Evolutionary conservation across 1,139 yeast genomes (phyloP).

Genomic region (Zygosaccharomyces pseudobailii): DNA sequence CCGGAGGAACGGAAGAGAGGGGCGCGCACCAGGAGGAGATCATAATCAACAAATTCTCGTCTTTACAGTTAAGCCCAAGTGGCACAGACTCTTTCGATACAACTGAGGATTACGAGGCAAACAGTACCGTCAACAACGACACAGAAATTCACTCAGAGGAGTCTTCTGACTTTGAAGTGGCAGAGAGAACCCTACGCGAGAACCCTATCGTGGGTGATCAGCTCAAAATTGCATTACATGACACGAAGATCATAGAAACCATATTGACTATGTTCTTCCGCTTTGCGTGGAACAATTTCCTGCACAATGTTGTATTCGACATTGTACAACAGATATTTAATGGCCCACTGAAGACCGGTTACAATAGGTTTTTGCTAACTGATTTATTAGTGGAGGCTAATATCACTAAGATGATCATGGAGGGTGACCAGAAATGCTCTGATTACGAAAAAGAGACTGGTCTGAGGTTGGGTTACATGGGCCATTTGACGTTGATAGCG

Average conservation of each 20-base stretch:
- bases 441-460: conserved; percentile 56
- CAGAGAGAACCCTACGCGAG: conserved; percentile 37
- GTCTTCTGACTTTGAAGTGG: conserved; percentile 25
- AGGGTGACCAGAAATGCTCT: conserved; percentile 73
- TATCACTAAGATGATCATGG: conserved; percentile 77
- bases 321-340: conserved; percentile 93
- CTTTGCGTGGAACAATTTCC: conserved; percentile 96
- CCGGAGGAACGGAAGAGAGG: not conserved
- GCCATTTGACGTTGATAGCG: conserved; percentile 89
- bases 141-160: conserved; percentile 23
- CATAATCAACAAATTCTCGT: conserved; percentile 15
- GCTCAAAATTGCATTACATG: conserved; percentile 79
- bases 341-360: conserved; percentile 88
- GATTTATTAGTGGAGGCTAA: conserved; percentile 77
- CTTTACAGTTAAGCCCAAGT: conserved; percentile 13
- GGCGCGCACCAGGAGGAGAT: not conserved
- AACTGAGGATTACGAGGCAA: conserved; percentile 11
- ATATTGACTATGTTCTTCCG: conserved; percentile 83
- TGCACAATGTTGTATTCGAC: conserved; percentile 96
- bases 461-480: conserved; percentile 92
- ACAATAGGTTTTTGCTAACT: conserved; percentile 78
- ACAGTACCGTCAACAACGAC: conserved; percentile 8
- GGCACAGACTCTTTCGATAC: conserved; percentile 8
- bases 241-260: conserved; percentile 71
- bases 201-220: conserved; percentile 85